Evolutionary conservation across 768 basidiomycete species (phyloP), one percentile per base, ranked within the genome.

Genomic region (Baorangia bicolor): DNA sequence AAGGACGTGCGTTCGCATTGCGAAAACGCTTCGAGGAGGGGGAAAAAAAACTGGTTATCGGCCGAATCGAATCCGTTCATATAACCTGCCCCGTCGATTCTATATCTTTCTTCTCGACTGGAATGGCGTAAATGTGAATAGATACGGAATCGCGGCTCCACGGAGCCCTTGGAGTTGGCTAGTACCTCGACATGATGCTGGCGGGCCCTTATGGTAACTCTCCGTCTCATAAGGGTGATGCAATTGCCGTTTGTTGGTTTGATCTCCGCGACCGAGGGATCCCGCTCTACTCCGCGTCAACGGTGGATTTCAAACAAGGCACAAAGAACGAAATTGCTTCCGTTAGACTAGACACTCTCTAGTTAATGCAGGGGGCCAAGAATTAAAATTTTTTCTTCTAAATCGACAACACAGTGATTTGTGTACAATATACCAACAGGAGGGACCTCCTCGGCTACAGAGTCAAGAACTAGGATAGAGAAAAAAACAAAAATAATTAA

Each of bases 211-310:
- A 35, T 52, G 45, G 50, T 35, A 44, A 40, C 44, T 34, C 39
- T 23, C 4, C 28, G n/a, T 28, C 54, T 28, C 12, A 16, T 37
- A 23, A 37, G 49, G 47, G 55, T 40, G 57, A 51, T 58, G 28
- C 43, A 12, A 49, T 53, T 59, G 11, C 56, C 56, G 38, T 21
- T 42, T 41, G 31, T 8, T 39, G 35, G 56, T 63, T 71, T 57
- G 67, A 71, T 69, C 69, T 71, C 69, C 69, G 69, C 67, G 69
- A 69, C 41, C 43, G 16, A 44, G 38, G 41, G 35, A 38, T 55
- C 47, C 40, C 40, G 40, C 40, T 11, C 35, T 27, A 43, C 42
- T 53, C 55, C 58, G 51, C 64, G 51, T 41, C 38, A n/a, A n/a
- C n/a, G 14, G 31, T 51, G 23, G 37, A 45, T 31, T 44, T 20